A percentile compares a stretch with the other conserved stretches of the same genome.
Conservation (phyloP, 176 grass and related monocot species). For the Chrysopogon serrulatus region DNA sequence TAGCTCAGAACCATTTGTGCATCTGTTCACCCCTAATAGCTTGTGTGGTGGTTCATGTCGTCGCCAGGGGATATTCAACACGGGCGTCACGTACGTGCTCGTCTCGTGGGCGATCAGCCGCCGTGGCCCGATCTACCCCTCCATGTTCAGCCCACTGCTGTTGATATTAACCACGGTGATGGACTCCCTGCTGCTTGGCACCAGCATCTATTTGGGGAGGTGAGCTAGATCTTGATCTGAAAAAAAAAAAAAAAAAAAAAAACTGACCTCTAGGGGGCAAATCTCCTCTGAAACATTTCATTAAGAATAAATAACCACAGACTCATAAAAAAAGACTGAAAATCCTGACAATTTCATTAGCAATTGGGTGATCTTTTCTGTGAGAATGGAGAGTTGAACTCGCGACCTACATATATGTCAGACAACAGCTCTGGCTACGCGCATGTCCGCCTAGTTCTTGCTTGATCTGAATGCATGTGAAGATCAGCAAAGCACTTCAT, state of each 20-base stretch:
- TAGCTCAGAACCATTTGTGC: background rate
- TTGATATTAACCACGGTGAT: conserved; percentile 10
- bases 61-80: conserved; percentile 29
- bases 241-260: too few species aligned
- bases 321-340: background rate
- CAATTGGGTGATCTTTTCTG: too few species aligned
- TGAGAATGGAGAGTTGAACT: too few species aligned
- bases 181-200: background rate
- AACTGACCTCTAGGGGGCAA: too few species aligned
- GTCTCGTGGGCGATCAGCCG: conserved; percentile 21
- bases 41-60: background rate
- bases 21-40: background rate
- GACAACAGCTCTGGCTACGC: too few species aligned
- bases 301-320: background rate
- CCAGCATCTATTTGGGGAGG: conserved; percentile 26
- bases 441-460: too few species aligned
- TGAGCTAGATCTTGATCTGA: background rate
- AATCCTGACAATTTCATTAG: too few species aligned
- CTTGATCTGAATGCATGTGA: too few species aligned
- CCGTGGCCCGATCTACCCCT: conserved; percentile 38
- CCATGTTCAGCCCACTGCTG: conserved; percentile 37
- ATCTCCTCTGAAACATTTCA: too few species aligned
- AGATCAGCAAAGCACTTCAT: too few species aligned
- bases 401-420: too few species aligned
- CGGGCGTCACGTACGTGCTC: conserved; percentile 21